These are phyloP conservation scores for Phoma sp. DNA, from an alignment of 2,329 filamentous ascomycete species.

Conservation along the genomic window DNA sequence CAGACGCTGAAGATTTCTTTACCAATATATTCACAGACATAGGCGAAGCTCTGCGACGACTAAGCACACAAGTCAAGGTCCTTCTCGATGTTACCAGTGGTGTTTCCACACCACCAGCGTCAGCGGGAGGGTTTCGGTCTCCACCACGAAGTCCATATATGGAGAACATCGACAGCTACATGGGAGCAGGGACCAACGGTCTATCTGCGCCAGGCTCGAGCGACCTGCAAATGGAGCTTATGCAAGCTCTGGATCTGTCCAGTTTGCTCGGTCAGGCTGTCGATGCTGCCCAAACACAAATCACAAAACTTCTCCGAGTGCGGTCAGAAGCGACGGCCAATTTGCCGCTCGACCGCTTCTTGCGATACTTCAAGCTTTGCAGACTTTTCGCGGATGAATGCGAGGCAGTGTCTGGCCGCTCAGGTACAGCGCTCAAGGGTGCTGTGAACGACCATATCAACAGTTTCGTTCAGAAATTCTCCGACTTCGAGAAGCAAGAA, in stretches of 20 bases:
- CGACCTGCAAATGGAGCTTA: constrained; percentile 72
- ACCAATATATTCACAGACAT: constrained; percentile 84
- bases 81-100: constrained; percentile 91
- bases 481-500: constrained; percentile 74
- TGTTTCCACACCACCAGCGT: constrained; percentile 57
- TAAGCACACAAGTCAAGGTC: constrained; percentile 91
- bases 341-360: constrained; percentile 71
- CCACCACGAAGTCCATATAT: constrained; percentile 55
- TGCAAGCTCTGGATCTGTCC: constrained; percentile 76
- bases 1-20: constrained; percentile 84
- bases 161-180: constrained; percentile 52
- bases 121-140: constrained; percentile 51
- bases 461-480: constrained; percentile 75
- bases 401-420: constrained; percentile 80
- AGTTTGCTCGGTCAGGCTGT: constrained; percentile 81
- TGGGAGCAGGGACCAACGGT: constrained; percentile 27
- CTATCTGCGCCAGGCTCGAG: constrained; percentile 24
- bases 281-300: constrained; percentile 75
- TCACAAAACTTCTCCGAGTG: constrained; percentile 78
- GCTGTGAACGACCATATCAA: constrained; percentile 83
- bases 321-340: constrained; percentile 75
- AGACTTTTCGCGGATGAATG: constrained; percentile 85
- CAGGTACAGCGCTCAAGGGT: constrained; percentile 76
- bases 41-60: constrained; percentile 81
- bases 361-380: constrained; percentile 83